These are phyloP conservation scores for Penicillium capsulatum DNA, from an alignment of 2,329 filamentous ascomycete genomes.

Conservation along the genomic window DNA sequence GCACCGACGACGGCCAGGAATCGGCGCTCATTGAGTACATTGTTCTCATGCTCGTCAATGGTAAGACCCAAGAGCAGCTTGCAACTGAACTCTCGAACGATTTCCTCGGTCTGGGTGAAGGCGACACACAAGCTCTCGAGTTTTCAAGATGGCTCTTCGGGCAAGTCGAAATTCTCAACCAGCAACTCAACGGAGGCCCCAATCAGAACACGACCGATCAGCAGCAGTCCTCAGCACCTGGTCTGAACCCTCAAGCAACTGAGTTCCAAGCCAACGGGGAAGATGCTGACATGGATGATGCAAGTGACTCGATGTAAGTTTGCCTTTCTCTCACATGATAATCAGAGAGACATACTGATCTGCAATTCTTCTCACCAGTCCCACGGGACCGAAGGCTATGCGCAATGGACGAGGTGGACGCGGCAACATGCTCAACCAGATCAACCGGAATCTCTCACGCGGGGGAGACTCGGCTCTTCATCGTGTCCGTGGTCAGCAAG, in stretches of 20 bases:
- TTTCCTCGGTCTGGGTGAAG: constrained; percentile 73
- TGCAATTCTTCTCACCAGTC: constrained; percentile 56
- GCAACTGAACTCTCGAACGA: constrained; percentile 83
- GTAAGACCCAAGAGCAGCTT: constrained; percentile 87
- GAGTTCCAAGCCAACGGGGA: constrained; percentile 41
- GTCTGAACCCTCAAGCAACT: not conserved
- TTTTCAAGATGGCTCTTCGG: constrained; percentile 94
- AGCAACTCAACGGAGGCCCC: constrained; percentile 54
- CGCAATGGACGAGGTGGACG: constrained; percentile 67
- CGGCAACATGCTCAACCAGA: constrained; percentile 79
- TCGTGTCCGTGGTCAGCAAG: constrained; percentile 67
- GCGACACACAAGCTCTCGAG: constrained; percentile 74
- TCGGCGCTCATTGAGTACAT: constrained; percentile 91
- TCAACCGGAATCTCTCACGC: constrained; percentile 78
- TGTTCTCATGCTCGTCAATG: constrained; percentile 93
- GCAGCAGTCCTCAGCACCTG: not conserved
- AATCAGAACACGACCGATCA: constrained; percentile 11
- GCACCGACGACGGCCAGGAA: constrained; percentile 71
- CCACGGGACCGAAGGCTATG: constrained; percentile 93
- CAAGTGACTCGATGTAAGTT: constrained; percentile 41
- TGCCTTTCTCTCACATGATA: not conserved
- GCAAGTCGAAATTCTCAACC: constrained; percentile 66
- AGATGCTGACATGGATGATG: constrained; percentile 71
- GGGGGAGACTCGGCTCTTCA: constrained; percentile 71
- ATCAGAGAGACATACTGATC: constrained; percentile 11